A percentile compares a stretch with the other conserved stretches of the same genome.
These are phyloP conservation scores for Starmerella bombi DNA, from an alignment of 805 yeast genomes.

Conservation along the genomic window DNA sequence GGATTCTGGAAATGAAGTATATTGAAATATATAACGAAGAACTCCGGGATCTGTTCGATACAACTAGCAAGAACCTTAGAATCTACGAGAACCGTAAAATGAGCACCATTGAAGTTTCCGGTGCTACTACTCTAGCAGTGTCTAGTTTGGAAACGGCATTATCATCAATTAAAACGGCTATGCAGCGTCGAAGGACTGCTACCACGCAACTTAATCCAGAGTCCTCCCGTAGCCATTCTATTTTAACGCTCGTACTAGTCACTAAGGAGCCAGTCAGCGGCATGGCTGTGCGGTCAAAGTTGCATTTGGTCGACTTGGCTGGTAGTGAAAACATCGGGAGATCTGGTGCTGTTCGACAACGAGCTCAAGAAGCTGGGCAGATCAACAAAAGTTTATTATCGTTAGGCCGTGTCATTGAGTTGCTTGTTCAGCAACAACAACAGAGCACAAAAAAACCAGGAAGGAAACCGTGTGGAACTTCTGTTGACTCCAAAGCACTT, in stretches of 20 bases:
- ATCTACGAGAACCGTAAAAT: conserved; percentile 41
- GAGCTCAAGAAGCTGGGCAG: conserved; percentile 89
- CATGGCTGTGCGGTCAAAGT: conserved; percentile 40
- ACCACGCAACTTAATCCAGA: conserved; percentile 64
- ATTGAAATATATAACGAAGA: conserved; percentile 83
- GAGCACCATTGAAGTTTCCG: conserved; percentile 39
- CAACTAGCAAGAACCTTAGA: conserved; percentile 37
- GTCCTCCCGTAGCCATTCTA: conserved; percentile 70
- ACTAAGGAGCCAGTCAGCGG: conserved; percentile 37
- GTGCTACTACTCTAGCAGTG: conserved; percentile 43
- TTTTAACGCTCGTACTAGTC: conserved; percentile 50
- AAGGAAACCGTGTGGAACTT: not conserved
- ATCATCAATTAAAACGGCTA: conserved; percentile 41
- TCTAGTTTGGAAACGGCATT: conserved; percentile 41
- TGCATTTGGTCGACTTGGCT: conserved; percentile 83
- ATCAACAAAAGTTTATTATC: conserved; percentile 81
- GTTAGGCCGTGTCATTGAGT: conserved; percentile 65
- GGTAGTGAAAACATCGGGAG: conserved; percentile 83
- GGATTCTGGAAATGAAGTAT: conserved; percentile 55
- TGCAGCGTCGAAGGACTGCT: conserved; percentile 55
- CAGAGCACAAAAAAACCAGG: not conserved
- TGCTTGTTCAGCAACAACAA: conserved; percentile 27
- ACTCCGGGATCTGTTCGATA: conserved; percentile 50
- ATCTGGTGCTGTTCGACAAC: conserved; percentile 74
- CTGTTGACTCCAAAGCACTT: no score